A percentile compares a stretch with the other conserved stretches of the same genome.
Conservation (phyloP, 345 rosid genomes). For the Geranium brycei region DNA sequence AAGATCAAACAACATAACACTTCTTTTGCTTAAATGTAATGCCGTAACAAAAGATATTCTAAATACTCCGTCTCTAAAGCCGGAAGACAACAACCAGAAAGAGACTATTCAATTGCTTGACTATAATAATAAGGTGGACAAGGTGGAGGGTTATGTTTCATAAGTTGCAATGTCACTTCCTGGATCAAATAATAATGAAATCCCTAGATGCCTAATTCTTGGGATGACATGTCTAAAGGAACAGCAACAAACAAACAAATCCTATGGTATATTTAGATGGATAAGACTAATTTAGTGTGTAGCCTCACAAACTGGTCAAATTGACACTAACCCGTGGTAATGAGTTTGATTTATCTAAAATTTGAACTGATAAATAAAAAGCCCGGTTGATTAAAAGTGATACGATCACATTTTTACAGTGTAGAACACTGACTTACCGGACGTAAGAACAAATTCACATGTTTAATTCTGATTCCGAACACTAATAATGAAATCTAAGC, state of each 20-base stretch:
- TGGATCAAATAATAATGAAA: conserved; percentile 7
- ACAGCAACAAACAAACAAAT: too few relatives aligned
- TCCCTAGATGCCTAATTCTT: background rate
- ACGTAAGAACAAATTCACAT: too few relatives aligned
- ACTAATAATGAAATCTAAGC: too few relatives aligned
- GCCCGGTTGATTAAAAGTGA: background rate
- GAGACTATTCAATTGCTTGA: conserved; percentile 10
- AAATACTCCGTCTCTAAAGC: too few relatives aligned
- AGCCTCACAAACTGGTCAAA: background rate
- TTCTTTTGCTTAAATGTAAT: too few relatives aligned
- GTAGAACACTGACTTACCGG: too few relatives aligned
- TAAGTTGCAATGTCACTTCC: conserved; percentile 19
- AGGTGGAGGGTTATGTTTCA: conserved; percentile 23
- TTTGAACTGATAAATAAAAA: conserved; percentile 11
- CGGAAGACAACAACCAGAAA: conserved; percentile 8
- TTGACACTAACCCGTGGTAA: background rate
- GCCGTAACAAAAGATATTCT: too few relatives aligned
- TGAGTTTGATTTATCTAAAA: background rate
- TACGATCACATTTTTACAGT: background rate
- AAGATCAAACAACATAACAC: too few relatives aligned
- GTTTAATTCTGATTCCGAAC: too few relatives aligned
- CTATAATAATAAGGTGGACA: conserved; percentile 4
- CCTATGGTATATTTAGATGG: too few relatives aligned
- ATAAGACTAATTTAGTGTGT: too few relatives aligned
- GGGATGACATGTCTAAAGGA: too few relatives aligned